phyloP scores from a whole-genome alignment of 345 rosid genomes.

The Lenwebbia sp. region DNA sequence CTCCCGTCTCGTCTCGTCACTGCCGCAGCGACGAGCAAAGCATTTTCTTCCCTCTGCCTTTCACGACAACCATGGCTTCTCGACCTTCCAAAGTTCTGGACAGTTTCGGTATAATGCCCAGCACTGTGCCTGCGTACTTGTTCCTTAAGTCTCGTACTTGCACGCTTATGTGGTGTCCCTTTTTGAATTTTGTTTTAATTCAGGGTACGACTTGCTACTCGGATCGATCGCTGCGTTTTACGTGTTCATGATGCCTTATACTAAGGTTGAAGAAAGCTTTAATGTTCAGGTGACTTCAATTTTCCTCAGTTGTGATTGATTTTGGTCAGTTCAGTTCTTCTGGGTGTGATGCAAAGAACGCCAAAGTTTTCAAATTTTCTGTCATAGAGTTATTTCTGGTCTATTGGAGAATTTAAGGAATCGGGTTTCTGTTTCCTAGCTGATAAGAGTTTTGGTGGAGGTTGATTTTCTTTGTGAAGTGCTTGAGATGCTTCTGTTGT shows the following conservation, averaged over 20 bases:
- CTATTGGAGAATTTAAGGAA: not conserved
- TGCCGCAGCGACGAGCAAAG: not conserved
- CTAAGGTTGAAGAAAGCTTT: constrained; percentile 99
- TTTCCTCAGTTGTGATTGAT: not conserved
- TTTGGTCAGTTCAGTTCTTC: not conserved
- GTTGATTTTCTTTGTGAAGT: not conserved
- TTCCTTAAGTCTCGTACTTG: not conserved
- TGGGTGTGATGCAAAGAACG: not conserved
- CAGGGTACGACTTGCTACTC: constrained; percentile 74
- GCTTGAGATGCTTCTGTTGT: not conserved
- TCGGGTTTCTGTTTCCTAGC: not conserved
- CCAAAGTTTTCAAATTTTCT: not conserved
- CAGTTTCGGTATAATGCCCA: not conserved
- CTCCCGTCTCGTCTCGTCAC: not conserved
- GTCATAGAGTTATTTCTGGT: not conserved
- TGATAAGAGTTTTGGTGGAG: not conserved
- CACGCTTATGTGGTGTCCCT: not conserved
- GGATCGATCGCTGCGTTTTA: constrained; percentile 77
- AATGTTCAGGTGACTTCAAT: constrained; percentile 57
- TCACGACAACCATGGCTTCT: not conserved
- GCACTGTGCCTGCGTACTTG: not conserved
- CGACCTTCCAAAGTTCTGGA: not conserved
- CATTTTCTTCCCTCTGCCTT: not conserved
- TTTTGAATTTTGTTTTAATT: not conserved
- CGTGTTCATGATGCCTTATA: constrained; percentile 63